Evolutionary conservation across 495 filamentous ascomycete genomes (phyloP).

Genomic region (Penicillium pulvis): DNA sequence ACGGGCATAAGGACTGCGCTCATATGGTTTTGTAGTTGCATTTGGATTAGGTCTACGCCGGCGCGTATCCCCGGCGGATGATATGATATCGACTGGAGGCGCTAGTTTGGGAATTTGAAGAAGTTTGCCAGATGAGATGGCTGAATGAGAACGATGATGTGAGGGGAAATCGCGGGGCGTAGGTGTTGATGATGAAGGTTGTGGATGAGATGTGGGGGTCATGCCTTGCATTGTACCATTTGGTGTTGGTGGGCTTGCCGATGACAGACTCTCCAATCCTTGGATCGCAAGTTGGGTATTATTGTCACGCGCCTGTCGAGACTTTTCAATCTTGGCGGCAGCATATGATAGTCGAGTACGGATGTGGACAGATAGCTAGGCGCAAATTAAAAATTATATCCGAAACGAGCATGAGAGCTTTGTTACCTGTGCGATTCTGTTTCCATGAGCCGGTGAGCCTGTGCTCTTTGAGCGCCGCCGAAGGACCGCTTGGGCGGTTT

Average conservation of each 20-base stretch:
- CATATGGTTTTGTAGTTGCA: constrained; percentile 20
- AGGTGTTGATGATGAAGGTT: constrained; percentile 11
- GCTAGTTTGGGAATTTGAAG: constrained; percentile 47
- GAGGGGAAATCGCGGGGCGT: constrained; percentile 12
- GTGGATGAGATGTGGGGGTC: constrained; percentile 16
- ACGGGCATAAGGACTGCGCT: constrained; percentile 27
- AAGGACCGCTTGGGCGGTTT: constrained; percentile 27
- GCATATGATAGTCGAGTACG: constrained; percentile 82
- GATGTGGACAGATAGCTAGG: constrained; percentile 73
- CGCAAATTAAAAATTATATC: constrained; percentile 18
- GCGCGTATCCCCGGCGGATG: constrained; percentile 27
- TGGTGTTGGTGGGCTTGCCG: constrained; percentile 10
- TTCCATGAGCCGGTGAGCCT: constrained; percentile 61
- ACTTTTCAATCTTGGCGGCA: constrained; percentile 86
- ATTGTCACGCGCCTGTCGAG: constrained; percentile 70
- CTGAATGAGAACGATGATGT: constrained; percentile 27
- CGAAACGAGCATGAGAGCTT: constrained; percentile 15
- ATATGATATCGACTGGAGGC: constrained; percentile 59
- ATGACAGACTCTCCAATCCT: constrained; percentile 52
- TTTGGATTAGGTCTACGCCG: constrained; percentile 49
- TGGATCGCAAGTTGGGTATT: constrained; percentile 67
- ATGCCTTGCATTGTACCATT: constrained; percentile 13
- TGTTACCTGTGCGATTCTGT: constrained; percentile 74
- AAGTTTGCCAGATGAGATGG: constrained; percentile 24
- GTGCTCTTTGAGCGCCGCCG: constrained; percentile 66